Base-by-base conservation (phyloP, 2,329 filamentous ascomycete genomes). In the Cordyceps tenuipes region DNA sequence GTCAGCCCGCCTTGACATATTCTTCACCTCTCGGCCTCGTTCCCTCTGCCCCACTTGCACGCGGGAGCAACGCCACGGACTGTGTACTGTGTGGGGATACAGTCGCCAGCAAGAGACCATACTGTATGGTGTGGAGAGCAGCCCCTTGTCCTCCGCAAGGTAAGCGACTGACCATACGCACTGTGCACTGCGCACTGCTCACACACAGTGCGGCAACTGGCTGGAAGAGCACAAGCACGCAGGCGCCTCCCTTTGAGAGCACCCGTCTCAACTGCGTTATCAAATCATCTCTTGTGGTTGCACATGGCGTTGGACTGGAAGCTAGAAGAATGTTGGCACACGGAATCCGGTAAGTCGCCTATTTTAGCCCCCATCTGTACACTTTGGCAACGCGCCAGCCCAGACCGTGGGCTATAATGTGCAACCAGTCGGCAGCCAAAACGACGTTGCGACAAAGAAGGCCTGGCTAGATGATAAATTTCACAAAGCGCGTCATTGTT, bases 81-180 rank as follows among this genome's bases (percentile, higher is more conserved):
- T 8, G 23, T 23, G 23, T 29, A 57, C 54, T 57, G 54, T 57
- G 54, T 49, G 54, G 54, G 54, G 34, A 29, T 21, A 17, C 21
- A 26, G 44, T 48, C 44, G 31, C 44, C 17, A 29, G 29, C 44
- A 10, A 31, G 4, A 41, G 31, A 13, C 34, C 34, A n/a, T 29
- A 49, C 54, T 57, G 54, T 57, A n/a, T 29, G 41, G 44, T 57
- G 54, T 57, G 34, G 44, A 10, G 12, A 49, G 46, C 44, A n/a
- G 34, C 19, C 7, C 21, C 19, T 29, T 36, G 29, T 39, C 23
- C 17, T n/a, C 10, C 23, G 34, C 8, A 36, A 36, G 6, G 6
- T 36, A 36, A 36, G 15, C 12, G 23, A 9, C 47, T 7, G 15
- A 23, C 23, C 23, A 23, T 23, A 4, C 23, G 23, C 23, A 23